Percentiles rank a stretch among this genome's conserved stretches.
Evolutionary conservation across 164 flowering plant genomes (phyloP).

Genomic region (Platanus orientalis): DNA sequence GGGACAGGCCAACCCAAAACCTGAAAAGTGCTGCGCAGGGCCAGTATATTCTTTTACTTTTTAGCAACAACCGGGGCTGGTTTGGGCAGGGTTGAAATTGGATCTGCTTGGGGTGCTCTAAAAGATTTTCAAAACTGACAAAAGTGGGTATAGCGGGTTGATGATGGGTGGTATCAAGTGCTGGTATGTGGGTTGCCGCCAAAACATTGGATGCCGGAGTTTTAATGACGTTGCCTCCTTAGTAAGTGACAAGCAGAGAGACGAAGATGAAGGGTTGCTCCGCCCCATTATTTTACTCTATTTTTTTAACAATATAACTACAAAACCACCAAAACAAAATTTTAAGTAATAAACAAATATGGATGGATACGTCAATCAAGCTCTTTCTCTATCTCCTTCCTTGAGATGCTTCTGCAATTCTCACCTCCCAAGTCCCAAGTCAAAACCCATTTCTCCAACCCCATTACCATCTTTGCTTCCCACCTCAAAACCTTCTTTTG

Average conservation of each 20-base stretch:
- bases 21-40: too few species aligned
- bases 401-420: slow-evolving; percentile 27
- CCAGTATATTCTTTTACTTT: too few species aligned
- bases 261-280: slow-evolving; percentile 39
- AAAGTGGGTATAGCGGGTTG: too few species aligned
- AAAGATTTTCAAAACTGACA: too few species aligned
- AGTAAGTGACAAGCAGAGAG: slow-evolving; percentile 47
- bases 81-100: too few species aligned
- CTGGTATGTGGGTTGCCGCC: too few species aligned
- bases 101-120: too few species aligned
- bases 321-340: slow-evolving; percentile 12
- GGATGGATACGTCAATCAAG: too few species aligned
- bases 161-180: too few species aligned
- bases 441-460: slow-evolving; percentile 26
- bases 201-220: too few species aligned
- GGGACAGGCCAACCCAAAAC: too few species aligned
- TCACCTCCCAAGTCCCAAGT: slow-evolving; percentile 27
- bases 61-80: too few species aligned
- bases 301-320: slow-evolving; percentile 10
- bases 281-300: slow-evolving; percentile 28
- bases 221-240: slow-evolving; percentile 35
- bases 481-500: background rate
- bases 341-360: background rate
- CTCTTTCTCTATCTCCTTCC: slow-evolving; percentile 16
- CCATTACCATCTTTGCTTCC: background rate